Conservation (phyloP, 2,329 filamentous ascomycete genomes). For the Fusarium nematophilum region DNA sequence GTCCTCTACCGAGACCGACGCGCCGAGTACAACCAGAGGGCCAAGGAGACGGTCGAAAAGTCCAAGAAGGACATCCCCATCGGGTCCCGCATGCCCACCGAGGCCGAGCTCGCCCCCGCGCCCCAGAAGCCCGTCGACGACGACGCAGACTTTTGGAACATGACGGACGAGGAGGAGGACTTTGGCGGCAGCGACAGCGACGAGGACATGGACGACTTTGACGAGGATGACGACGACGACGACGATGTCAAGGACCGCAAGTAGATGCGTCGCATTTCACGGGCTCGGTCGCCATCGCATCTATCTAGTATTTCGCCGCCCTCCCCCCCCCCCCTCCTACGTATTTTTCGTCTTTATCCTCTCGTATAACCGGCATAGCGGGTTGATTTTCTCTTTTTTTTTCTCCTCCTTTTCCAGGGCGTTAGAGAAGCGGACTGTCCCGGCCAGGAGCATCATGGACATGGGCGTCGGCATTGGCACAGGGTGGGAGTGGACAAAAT, state of each 20-base stretch:
- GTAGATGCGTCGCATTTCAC: slow-evolving; percentile 21
- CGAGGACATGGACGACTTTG: slow-evolving; percentile 70
- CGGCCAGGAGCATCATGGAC: slow-evolving; percentile 16
- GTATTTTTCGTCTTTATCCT: slow-evolving; percentile 29
- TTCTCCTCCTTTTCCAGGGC: too few relatives aligned
- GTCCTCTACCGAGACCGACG: slow-evolving; percentile 84
- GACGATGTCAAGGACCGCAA: slow-evolving; percentile 55
- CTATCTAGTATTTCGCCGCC: background rate
- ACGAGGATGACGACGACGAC: slow-evolving; percentile 68
- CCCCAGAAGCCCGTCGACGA: slow-evolving; percentile 71
- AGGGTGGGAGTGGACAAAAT: slow-evolving; percentile 19
- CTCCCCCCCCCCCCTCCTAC: background rate
- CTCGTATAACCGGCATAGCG: slow-evolving; percentile 39
- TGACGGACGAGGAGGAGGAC: slow-evolving; percentile 80
- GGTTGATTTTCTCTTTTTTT: slow-evolving; percentile 32
- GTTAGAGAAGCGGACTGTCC: slow-evolving; percentile 34
- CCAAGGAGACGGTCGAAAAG: slow-evolving; percentile 75
- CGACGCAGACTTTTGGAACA: slow-evolving; percentile 86
- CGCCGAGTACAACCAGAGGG: slow-evolving; percentile 74
- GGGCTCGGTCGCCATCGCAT: background rate
- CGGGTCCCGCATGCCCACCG: slow-evolving; percentile 85
- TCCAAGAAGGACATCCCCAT: slow-evolving; percentile 84
- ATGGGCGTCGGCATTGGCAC: slow-evolving; percentile 23
- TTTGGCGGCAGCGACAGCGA: slow-evolving; percentile 81
- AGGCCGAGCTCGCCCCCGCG: slow-evolving; percentile 68